phyloP scores from a whole-genome alignment of 495 filamentous ascomycete genomes.

The Neurospora sp. region DNA sequence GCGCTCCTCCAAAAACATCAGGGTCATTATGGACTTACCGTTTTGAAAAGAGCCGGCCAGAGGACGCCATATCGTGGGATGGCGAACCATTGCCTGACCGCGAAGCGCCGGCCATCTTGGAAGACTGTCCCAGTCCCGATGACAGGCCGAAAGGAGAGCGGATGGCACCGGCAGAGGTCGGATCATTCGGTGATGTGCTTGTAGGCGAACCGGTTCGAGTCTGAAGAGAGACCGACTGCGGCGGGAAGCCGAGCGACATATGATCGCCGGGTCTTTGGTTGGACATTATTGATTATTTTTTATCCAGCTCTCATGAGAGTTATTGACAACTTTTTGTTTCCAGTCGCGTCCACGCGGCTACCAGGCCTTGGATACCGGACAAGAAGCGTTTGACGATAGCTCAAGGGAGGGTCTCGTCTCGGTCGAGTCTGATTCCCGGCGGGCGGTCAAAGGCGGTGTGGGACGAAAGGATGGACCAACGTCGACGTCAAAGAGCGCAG shows the following conservation, averaged over 20 bases:
- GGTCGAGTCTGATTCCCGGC: not conserved
- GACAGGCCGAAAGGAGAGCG: slow-evolving; percentile 69
- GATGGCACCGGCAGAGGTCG: slow-evolving; percentile 51
- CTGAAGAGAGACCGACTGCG: slow-evolving; percentile 48
- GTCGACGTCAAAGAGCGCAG: slow-evolving; percentile 1
- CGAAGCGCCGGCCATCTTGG: slow-evolving; percentile 60
- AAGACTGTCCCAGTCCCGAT: slow-evolving; percentile 50
- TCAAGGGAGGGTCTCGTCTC: slow-evolving; percentile 3
- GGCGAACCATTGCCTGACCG: slow-evolving; percentile 93
- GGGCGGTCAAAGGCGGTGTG: slow-evolving; percentile 2
- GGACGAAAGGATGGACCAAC: slow-evolving; percentile 3
- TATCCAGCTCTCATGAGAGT: slow-evolving; percentile 35
- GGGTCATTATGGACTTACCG: slow-evolving; percentile 48
- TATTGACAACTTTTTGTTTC: slow-evolving; percentile 1
- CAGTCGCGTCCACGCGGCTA: slow-evolving; percentile 8
- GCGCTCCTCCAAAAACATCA: slow-evolving; percentile 7
- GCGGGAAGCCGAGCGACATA: slow-evolving; percentile 60
- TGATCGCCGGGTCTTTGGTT: slow-evolving; percentile 70
- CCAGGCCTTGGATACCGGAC: slow-evolving; percentile 5
- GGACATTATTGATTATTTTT: slow-evolving; percentile 83
- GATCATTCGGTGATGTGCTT: slow-evolving; percentile 78
- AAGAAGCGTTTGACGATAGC: not conserved
- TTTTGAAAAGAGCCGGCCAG: slow-evolving; percentile 71
- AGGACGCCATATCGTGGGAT: slow-evolving; percentile 76
- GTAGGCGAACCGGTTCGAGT: slow-evolving; percentile 78